These are phyloP conservation scores for Jackrogersella multiformis DNA, from an alignment of 495 filamentous ascomycete species.

Conservation along the genomic window DNA sequence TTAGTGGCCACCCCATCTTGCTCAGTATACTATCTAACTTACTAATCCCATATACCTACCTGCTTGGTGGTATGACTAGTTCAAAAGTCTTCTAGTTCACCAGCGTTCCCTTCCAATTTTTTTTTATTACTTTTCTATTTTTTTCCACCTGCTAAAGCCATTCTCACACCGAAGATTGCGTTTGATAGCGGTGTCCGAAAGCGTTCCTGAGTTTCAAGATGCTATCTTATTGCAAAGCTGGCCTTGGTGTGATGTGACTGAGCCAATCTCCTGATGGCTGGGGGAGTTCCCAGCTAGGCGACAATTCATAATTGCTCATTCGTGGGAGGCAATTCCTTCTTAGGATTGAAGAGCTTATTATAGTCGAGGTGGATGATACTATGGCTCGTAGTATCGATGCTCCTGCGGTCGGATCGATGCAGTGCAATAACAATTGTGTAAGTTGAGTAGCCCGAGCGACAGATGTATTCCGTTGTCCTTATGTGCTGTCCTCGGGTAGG, in stretches of 20 bases:
- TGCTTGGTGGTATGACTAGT: constrained; percentile 27
- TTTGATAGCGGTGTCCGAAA: not conserved
- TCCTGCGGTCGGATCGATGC: constrained; percentile 48
- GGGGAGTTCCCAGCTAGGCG: no score
- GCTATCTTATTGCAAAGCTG: not conserved
- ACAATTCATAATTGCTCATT: constrained; percentile 7
- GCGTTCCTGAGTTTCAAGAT: constrained; percentile 2
- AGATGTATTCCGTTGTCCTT: constrained; percentile 2
- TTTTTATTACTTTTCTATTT: constrained; percentile 32
- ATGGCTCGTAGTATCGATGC: constrained; percentile 24
- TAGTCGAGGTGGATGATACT: constrained; percentile 13
- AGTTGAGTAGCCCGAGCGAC: constrained; percentile 11
- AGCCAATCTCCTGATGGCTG: no score
- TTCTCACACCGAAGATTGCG: not conserved
- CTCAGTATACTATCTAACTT: constrained; percentile 46
- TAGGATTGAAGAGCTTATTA: constrained; percentile 18
- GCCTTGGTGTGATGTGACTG: not conserved
- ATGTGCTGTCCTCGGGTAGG: constrained; percentile 7
- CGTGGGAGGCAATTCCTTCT: constrained; percentile 8
- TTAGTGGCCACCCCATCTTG: constrained; percentile 34
- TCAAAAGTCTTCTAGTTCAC: constrained; percentile 37
- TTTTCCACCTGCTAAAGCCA: constrained; percentile 2
- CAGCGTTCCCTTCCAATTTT: constrained; percentile 35
- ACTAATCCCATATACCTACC: constrained; percentile 28
- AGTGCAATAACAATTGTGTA: constrained; percentile 41